Evolutionary conservation across 1,284 basidiomycete species (phyloP).

Genomic region (Meira nashicola): DNA sequence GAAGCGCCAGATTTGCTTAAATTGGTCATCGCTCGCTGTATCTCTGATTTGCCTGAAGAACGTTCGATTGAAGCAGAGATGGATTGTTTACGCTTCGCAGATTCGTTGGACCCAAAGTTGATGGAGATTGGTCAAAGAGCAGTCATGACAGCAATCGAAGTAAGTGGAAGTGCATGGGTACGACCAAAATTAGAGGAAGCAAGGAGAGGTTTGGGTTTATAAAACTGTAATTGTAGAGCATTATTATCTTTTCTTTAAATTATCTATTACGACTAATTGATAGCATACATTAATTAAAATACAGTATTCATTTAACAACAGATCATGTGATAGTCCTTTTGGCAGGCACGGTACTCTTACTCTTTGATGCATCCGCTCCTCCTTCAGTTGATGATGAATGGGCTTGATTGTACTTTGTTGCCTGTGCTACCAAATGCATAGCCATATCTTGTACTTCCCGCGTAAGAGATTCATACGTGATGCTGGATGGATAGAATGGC

Average conservation of each 20-base stretch:
- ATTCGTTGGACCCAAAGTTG: slow-evolving; percentile 22
- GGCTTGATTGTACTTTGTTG: neutral
- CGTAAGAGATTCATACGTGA: slow-evolving; percentile 6
- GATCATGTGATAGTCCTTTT: too few relatives aligned
- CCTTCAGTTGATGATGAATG: too few relatives aligned
- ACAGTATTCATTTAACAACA: too few relatives aligned
- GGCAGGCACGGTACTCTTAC: too few relatives aligned
- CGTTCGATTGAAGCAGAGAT: slow-evolving; percentile 23
- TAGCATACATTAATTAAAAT: too few relatives aligned
- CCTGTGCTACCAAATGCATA: slow-evolving; percentile 9
- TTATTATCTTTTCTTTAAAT: neutral
- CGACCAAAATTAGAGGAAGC: slow-evolving; percentile 45
- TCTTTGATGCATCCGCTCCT: too few relatives aligned
- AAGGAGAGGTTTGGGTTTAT: slow-evolving; percentile 21
- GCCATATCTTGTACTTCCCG: slow-evolving; percentile 10
- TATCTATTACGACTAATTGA: neutral
- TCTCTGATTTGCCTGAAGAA: slow-evolving; percentile 26
- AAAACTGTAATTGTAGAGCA: too few relatives aligned
- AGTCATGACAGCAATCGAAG: slow-evolving; percentile 35
- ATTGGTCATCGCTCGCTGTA: slow-evolving; percentile 35
- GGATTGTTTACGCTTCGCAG: slow-evolving; percentile 36
- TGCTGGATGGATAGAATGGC: slow-evolving; percentile 2
- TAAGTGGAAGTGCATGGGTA: slow-evolving; percentile 45
- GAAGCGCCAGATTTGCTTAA: slow-evolving; percentile 34
- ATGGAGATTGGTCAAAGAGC: slow-evolving; percentile 18